Conservation (phyloP, 139 green algal species). For the Tetradesmus lagerheimii region DNA sequence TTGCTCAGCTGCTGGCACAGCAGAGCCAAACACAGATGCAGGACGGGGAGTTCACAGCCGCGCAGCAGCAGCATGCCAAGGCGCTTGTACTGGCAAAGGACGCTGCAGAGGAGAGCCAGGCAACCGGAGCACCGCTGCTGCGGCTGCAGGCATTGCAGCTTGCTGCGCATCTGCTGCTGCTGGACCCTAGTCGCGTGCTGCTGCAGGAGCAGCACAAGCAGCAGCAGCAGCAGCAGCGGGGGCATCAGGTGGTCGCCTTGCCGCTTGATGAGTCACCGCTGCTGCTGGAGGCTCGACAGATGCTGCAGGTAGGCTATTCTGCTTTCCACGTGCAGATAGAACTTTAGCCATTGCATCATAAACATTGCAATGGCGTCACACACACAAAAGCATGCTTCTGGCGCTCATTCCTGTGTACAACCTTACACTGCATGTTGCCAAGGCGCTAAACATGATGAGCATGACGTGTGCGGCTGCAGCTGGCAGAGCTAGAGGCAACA, state of each 20-base stretch:
- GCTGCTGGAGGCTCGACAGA: background rate
- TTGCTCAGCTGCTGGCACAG: background rate
- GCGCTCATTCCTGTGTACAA: too few relatives aligned
- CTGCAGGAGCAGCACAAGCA: background rate
- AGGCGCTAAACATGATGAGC: too few relatives aligned
- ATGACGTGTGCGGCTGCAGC: too few relatives aligned
- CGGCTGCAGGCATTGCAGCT: background rate
- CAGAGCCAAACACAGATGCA: background rate
- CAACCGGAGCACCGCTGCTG: background rate
- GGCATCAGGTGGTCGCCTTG: background rate
- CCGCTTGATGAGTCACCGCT: constrained; percentile 4
- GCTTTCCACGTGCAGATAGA: too few relatives aligned
- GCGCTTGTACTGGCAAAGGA: background rate
- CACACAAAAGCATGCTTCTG: too few relatives aligned
- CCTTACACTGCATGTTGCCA: too few relatives aligned
- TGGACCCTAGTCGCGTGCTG: background rate
- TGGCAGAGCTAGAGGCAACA: constrained; percentile 9
- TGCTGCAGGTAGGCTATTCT: background rate
- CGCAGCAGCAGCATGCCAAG: background rate
- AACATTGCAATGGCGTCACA: too few relatives aligned
- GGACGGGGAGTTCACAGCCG: background rate
- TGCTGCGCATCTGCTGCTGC: constrained; percentile 3
- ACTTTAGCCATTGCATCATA: too few relatives aligned
- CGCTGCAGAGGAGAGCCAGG: background rate
- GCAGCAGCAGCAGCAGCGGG: constrained; percentile 4